Evolutionary conservation across 1,284 basidiomycete species (phyloP).

Genomic region (Dichomitus squalens): DNA sequence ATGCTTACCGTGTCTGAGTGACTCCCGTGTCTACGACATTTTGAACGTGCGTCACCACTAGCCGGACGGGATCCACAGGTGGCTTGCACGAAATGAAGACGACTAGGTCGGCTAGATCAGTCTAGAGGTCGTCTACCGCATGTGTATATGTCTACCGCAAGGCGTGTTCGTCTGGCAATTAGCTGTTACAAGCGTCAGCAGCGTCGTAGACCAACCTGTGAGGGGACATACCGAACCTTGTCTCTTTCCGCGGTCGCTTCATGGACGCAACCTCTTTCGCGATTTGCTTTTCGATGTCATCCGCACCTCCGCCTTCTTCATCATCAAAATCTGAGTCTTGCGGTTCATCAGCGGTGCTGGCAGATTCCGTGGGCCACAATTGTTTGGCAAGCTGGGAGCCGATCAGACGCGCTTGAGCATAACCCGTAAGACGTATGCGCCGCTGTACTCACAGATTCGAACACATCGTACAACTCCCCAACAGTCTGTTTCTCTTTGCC

Average conservation of each 20-base stretch:
- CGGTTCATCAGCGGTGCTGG: constrained; percentile 12
- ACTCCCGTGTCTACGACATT: constrained; percentile 64
- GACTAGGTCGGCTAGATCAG: constrained; percentile 44
- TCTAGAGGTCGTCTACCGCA: background rate
- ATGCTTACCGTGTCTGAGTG: constrained; percentile 61
- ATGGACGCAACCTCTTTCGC: constrained; percentile 70
- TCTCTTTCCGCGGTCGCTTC: constrained; percentile 63
- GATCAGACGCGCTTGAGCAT: background rate
- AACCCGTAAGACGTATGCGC: too few species aligned
- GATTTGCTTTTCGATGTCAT: constrained; percentile 69
- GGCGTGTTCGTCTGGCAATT: constrained; percentile 78
- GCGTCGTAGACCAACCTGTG: background rate
- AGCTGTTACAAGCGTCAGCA: constrained; percentile 39
- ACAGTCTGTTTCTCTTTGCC: constrained; percentile 79
- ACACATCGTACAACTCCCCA: constrained; percentile 75
- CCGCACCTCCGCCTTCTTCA: constrained; percentile 38
- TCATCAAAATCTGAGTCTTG: constrained; percentile 36
- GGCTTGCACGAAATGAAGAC: constrained; percentile 78
- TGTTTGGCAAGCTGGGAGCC: constrained; percentile 60
- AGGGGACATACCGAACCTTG: constrained; percentile 60
- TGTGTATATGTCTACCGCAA: constrained; percentile 53
- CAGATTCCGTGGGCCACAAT: constrained; percentile 57
- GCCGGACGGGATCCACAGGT: constrained; percentile 75
- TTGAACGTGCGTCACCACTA: constrained; percentile 66
- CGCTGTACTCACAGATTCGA: constrained; percentile 62